Conservation (phyloP, 176 grass and related monocot genomes). For the barley (Hordeum vulgare) region DNA sequence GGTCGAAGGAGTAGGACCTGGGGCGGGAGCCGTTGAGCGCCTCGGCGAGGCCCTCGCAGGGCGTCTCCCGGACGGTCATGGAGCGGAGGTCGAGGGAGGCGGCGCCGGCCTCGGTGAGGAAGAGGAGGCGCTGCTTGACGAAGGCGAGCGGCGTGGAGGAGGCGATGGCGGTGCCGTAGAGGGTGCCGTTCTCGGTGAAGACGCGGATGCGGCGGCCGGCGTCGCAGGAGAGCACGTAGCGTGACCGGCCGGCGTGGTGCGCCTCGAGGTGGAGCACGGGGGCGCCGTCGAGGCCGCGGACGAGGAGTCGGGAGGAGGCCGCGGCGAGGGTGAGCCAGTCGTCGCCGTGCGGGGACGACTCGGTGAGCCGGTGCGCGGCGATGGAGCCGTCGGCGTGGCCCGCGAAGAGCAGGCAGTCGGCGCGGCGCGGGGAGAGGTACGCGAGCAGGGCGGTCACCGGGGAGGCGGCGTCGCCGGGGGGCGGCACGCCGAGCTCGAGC, state of each 20-base stretch:
- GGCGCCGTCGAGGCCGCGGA: slow-evolving; percentile 54
- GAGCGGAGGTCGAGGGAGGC: slow-evolving; percentile 79
- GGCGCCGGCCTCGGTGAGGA: slow-evolving; percentile 75
- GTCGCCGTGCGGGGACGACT: slow-evolving; percentile 51
- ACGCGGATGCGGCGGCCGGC: slow-evolving; percentile 64
- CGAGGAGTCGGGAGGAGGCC: slow-evolving; percentile 45
- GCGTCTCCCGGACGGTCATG: slow-evolving; percentile 72
- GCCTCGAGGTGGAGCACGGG: slow-evolving; percentile 72
- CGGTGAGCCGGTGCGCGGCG: slow-evolving; percentile 55
- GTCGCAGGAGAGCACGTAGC: slow-evolving; percentile 82
- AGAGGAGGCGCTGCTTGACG: slow-evolving; percentile 86
- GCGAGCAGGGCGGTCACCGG: slow-evolving; percentile 63
- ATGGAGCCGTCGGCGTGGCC: slow-evolving; percentile 71
- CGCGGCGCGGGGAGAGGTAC: slow-evolving; percentile 55
- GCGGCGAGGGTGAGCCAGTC: slow-evolving; percentile 74
- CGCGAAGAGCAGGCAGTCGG: slow-evolving; percentile 68
- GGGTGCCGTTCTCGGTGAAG: slow-evolving; percentile 91
- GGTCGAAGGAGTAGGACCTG: slow-evolving; percentile 75
- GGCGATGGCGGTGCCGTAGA: slow-evolving; percentile 85
- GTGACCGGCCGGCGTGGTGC: slow-evolving; percentile 51
- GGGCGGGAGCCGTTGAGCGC: slow-evolving; percentile 58
- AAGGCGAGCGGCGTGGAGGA: slow-evolving; percentile 69
- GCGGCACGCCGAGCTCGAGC: slow-evolving; percentile 39
- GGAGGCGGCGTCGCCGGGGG: slow-evolving; percentile 13
- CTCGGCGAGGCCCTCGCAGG: slow-evolving; percentile 53